Evolutionary conservation across 768 basidiomycete species (phyloP), one percentile per base, ranked within the genome.

Genomic region (Kondoa malvinella): DNA sequence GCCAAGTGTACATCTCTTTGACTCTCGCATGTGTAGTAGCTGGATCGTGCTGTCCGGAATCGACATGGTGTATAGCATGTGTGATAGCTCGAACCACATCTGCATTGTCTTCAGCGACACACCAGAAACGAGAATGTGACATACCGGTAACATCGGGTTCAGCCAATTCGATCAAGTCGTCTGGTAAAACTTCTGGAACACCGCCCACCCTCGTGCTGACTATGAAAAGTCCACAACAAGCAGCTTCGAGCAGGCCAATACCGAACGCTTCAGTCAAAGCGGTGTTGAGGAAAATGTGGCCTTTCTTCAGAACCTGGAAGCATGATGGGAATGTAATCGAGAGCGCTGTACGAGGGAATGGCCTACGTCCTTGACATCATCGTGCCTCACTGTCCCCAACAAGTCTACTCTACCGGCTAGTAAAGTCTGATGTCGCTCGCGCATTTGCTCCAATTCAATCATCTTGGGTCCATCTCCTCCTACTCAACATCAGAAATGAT

Each of bases 181-280:
- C 80, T 0, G 95, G 95, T 16, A 99, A 79, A 66, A 97, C 87
- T 76, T 97, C 95, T 0, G 94, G 90, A 0, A 96, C 89, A 0
- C 95, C 95, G 0, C 95, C 95, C 0, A 96, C 94, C 57, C 85
- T 84, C 0, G 95, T 97, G 56, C 86, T 86, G 62, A 97, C 94
- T 63, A 96, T 87, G 74, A 94, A 94, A 17, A 96, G 81, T 0
- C 95, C 94, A 0, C 90, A 85, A 71, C 89, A 92, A 0, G 95
- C 95, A 0, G 94, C 95, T 79, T 99, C 95, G 57, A 99, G 82
- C 71, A 94, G 92, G n/a, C 88, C 89, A 71, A 94, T 97, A 0
- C 95, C 94, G 72, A 97, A 99, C 0, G 95, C 84, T 76, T 97
- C 95, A 0, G 94, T 97, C 29, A 97, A 81, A 0, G 91, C 92